phyloP scores from a whole-genome alignment of 352 stramenopile species.

The Globisporangium viniferum region DNA sequence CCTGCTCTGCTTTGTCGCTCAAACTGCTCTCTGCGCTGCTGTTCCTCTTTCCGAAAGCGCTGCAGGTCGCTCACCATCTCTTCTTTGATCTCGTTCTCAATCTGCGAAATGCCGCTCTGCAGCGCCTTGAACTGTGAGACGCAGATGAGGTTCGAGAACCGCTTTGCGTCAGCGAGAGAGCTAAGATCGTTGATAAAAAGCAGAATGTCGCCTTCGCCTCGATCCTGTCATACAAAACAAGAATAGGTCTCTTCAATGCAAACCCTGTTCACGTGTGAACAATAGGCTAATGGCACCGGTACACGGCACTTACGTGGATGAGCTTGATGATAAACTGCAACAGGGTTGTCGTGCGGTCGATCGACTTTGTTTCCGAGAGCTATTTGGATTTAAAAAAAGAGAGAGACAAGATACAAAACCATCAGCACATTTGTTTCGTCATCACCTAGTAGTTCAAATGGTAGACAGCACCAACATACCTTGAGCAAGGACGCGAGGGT shows the following conservation, averaged over 20 bases:
- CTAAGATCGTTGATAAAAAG: slow-evolving; percentile 64
- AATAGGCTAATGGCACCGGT: background rate
- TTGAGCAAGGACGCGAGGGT: slow-evolving; percentile 77
- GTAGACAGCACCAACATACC: slow-evolving; percentile 19
- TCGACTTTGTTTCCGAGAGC: slow-evolving; percentile 81
- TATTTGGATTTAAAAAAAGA: slow-evolving; percentile 10
- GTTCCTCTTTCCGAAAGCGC: slow-evolving; percentile 48
- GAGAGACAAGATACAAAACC: background rate
- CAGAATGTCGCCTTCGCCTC: slow-evolving; percentile 66
- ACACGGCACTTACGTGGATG: slow-evolving; percentile 50
- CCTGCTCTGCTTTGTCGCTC: slow-evolving; percentile 17
- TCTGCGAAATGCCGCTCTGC: slow-evolving; percentile 46
- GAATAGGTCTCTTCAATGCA: background rate
- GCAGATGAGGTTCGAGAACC: slow-evolving; percentile 70
- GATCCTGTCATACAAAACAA: slow-evolving; percentile 35
- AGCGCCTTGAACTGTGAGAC: slow-evolving; percentile 47
- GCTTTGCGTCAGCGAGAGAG: slow-evolving; percentile 48
- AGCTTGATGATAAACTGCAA: slow-evolving; percentile 79
- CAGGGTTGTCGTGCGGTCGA: slow-evolving; percentile 68
- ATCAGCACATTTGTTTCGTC: too few relatives aligned
- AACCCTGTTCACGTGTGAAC: background rate
- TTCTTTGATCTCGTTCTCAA: slow-evolving; percentile 70
- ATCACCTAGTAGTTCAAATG: too few relatives aligned
- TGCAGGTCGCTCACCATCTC: slow-evolving; percentile 59
- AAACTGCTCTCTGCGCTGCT: slow-evolving; percentile 28